A percentile compares a stretch with the other conserved stretches of the same genome.
phyloP scores from a whole-genome alignment of 1,284 basidiomycete species.

The Ceratobasidium sp. region DNA sequence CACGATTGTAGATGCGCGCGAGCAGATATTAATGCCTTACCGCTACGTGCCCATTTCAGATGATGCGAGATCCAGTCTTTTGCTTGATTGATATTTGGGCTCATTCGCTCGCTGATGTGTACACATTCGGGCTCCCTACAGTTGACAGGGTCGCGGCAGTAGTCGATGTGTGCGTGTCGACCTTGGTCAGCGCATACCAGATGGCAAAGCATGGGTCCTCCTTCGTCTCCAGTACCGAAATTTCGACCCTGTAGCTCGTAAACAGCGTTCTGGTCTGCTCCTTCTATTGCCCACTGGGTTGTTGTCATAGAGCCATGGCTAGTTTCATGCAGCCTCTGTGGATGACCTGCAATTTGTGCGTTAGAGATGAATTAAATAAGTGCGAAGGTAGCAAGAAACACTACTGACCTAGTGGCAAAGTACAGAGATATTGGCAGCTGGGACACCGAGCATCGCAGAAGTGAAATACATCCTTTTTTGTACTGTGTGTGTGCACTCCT shows the following conservation, averaged over 20 bases:
- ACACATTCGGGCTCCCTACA: slow-evolving; percentile 60
- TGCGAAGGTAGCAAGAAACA: no score
- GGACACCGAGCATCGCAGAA: slow-evolving; percentile 67
- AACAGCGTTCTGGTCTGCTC: slow-evolving; percentile 59
- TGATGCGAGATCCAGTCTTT: slow-evolving; percentile 68
- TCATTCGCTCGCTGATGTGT: slow-evolving; percentile 60
- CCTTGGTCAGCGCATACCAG: slow-evolving; percentile 66
- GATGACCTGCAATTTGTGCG: slow-evolving; percentile 58
- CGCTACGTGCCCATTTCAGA: slow-evolving; percentile 64
- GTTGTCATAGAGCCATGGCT: slow-evolving; percentile 71
- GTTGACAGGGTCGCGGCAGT: slow-evolving; percentile 59
- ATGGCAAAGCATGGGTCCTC: slow-evolving; percentile 72
- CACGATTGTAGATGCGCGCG: neutral
- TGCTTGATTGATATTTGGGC: slow-evolving; percentile 58
- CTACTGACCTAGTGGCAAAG: slow-evolving; percentile 62
- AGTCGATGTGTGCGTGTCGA: slow-evolving; percentile 66
- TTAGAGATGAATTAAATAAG: neutral
- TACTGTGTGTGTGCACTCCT: slow-evolving; percentile 63
- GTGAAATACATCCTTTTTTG: slow-evolving; percentile 59
- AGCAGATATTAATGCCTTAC: slow-evolving; percentile 12
- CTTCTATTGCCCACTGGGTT: slow-evolving; percentile 67
- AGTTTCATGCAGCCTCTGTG: slow-evolving; percentile 70
- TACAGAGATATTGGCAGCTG: slow-evolving; percentile 68
- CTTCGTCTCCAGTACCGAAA: slow-evolving; percentile 67
- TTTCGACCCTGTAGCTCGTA: slow-evolving; percentile 65